phyloP scores from a whole-genome alignment of 2,329 filamentous ascomycete genomes.

The Aspergillus proliferans region DNA sequence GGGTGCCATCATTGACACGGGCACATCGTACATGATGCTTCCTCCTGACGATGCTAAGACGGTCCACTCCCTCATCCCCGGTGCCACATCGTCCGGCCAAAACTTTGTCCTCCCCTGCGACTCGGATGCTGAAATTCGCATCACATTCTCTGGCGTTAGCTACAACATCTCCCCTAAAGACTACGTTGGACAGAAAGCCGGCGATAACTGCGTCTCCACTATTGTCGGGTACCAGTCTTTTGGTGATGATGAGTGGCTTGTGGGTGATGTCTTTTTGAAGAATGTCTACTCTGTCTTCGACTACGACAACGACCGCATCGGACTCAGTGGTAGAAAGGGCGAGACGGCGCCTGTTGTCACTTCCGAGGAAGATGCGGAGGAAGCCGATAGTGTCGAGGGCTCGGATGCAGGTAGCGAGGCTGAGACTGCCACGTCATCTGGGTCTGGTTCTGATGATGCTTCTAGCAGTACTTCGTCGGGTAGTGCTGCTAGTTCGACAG shows the following conservation, averaged over 20 bases:
- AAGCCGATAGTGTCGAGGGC: not conserved
- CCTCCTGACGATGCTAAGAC: slow-evolving; percentile 60
- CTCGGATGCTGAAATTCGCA: slow-evolving; percentile 53
- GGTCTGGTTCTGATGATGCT: slow-evolving; percentile 3
- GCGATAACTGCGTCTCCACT: slow-evolving; percentile 55
- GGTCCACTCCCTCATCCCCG: slow-evolving; percentile 63
- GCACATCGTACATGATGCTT: slow-evolving; percentile 72
- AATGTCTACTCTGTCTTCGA: slow-evolving; percentile 88
- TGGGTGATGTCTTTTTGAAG: slow-evolving; percentile 81
- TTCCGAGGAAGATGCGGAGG: not conserved
- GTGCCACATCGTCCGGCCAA: slow-evolving; percentile 51
- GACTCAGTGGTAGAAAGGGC: slow-evolving; percentile 20
- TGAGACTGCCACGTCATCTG: not conserved
- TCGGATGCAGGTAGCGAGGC: not conserved
- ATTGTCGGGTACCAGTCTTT: slow-evolving; percentile 68
- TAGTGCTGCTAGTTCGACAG: slow-evolving; percentile 1
- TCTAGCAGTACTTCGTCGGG: slow-evolving; percentile 9
- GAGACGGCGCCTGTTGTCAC: not conserved
- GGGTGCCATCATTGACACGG: slow-evolving; percentile 73
- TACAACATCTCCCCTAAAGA: slow-evolving; percentile 65
- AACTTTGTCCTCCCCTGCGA: slow-evolving; percentile 70
- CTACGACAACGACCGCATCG: slow-evolving; percentile 49
- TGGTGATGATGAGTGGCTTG: slow-evolving; percentile 59
- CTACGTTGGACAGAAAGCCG: slow-evolving; percentile 51
- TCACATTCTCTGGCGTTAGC: slow-evolving; percentile 62